A percentile compares a stretch with the other conserved stretches of the same genome.
Evolutionary conservation across 1,284 basidiomycete species (phyloP).

Genomic region (Athelia psychrophila): DNA sequence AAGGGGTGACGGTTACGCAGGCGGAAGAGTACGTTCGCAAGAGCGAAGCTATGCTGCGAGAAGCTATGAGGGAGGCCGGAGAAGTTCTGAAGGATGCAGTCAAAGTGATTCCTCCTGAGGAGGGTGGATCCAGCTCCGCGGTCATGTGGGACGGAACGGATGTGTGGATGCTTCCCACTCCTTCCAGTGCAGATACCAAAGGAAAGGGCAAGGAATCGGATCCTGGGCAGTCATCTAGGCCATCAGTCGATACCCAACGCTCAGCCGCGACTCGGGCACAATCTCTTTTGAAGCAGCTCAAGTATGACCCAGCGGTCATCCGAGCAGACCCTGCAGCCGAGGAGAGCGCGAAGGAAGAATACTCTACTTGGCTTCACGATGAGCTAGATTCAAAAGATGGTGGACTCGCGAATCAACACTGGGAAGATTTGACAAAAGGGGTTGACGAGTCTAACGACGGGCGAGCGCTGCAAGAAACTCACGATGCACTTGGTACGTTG

Average conservation of each 20-base stretch:
- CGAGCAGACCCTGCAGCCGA: conserved; percentile 75
- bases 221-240: conserved; percentile 23
- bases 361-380: conserved; percentile 55
- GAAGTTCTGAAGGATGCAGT: conserved; percentile 83
- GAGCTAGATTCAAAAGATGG: conserved; percentile 52
- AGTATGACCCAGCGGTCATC: conserved; percentile 74
- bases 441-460: conserved; percentile 52
- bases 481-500: conserved; percentile 59
- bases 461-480: conserved; percentile 53
- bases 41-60: conserved; percentile 71
- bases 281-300: conserved; percentile 70
- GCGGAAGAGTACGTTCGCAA: conserved; percentile 83
- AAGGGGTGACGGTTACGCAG: conserved; percentile 69
- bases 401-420: conserved; percentile 54
- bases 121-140: conserved; percentile 32
- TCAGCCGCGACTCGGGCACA: conserved; percentile 76
- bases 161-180: conserved; percentile 69
- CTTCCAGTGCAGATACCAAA: conserved; percentile 14
- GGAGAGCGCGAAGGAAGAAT: conserved; percentile 52
- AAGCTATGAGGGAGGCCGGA: conserved; percentile 69
- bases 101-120: conserved; percentile 84
- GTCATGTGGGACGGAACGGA: conserved; percentile 82
- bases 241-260: conserved; percentile 40
- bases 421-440: conserved; percentile 49
- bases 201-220: conserved; percentile 41